phyloP scores from a whole-genome alignment of 2,329 filamentous ascomycete species.

The Cladophialophora immunda region DNA sequence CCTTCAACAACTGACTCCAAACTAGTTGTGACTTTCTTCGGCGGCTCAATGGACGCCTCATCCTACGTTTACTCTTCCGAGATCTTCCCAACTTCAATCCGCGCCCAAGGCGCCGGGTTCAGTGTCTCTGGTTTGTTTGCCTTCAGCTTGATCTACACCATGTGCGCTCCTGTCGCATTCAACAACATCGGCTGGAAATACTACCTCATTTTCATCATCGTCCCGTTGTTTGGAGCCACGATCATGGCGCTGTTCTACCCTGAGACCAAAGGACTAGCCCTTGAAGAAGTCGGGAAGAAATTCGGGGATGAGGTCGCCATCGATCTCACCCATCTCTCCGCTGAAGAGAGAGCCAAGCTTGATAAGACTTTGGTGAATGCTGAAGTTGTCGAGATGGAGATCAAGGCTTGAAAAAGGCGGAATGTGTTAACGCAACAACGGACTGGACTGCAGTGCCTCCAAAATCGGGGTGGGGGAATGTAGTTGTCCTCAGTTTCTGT shows the following conservation, averaged over 20 bases:
- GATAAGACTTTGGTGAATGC: conserved; percentile 28
- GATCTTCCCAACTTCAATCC: conserved; percentile 55
- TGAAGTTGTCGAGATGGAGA: conserved; percentile 29
- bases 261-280: conserved; percentile 46
- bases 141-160: conserved; percentile 47
- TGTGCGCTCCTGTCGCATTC: conserved; percentile 44
- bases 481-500: background rate
- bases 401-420: background rate
- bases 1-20: background rate
- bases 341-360: conserved; percentile 45
- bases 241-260: conserved; percentile 47
- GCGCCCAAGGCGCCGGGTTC: conserved; percentile 42
- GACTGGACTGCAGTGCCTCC: background rate
- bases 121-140: conserved; percentile 44
- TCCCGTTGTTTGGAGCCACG: conserved; percentile 29
- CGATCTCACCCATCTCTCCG: conserved; percentile 52
- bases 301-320: conserved; percentile 45
- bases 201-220: conserved; percentile 47
- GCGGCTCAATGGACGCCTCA: conserved; percentile 31
- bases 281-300: conserved; percentile 48
- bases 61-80: conserved; percentile 45
- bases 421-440: background rate
- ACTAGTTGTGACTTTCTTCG: conserved; percentile 46
- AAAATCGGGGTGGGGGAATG: background rate
- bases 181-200: conserved; percentile 46